A percentile compares a stretch with the other conserved stretches of the same genome.
Evolutionary conservation across 495 filamentous ascomycete genomes (phyloP).

Genomic region (Penicillium pulvis): DNA sequence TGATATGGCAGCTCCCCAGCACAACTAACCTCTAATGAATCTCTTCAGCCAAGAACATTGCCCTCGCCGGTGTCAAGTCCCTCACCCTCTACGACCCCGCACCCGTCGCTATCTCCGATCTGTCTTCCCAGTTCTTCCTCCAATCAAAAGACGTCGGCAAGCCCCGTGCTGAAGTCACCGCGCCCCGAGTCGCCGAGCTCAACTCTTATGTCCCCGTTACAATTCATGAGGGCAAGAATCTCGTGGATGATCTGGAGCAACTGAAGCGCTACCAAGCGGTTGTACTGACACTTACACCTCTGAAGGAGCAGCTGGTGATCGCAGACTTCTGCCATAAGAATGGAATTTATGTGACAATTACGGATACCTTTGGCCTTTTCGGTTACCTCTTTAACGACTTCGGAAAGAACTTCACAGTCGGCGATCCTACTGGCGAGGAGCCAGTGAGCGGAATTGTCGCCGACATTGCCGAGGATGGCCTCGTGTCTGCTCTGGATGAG

Average conservation of each 20-base stretch:
- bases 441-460: slow-evolving; percentile 88
- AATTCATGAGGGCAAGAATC: slow-evolving; percentile 65
- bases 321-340: slow-evolving; percentile 92
- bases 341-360: slow-evolving; percentile 83
- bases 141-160: slow-evolving; percentile 87
- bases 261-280: slow-evolving; percentile 89
- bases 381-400: slow-evolving; percentile 97
- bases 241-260: slow-evolving; percentile 69
- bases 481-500: slow-evolving; percentile 95
- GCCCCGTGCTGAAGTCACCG: slow-evolving; percentile 81
- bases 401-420: slow-evolving; percentile 85
- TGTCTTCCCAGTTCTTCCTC: slow-evolving; percentile 97
- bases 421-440: slow-evolving; percentile 89
- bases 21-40: slow-evolving; percentile 7
- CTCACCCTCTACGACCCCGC: slow-evolving; percentile 85
- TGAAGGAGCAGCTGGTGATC: slow-evolving; percentile 77
- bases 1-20: slow-evolving; percentile 2
- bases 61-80: slow-evolving; percentile 90
- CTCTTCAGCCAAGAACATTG: slow-evolving; percentile 86
- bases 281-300: slow-evolving; percentile 80
- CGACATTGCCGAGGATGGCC: slow-evolving; percentile 79
- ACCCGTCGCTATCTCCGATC: slow-evolving; percentile 78
- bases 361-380: slow-evolving; percentile 91
- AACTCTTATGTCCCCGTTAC: slow-evolving; percentile 94
- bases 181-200: slow-evolving; percentile 86